Evolutionary conservation across 805 yeast genomes (phyloP), one percentile per base, ranked within the genome.

Genomic region (Suhomyces canberraensis): DNA sequence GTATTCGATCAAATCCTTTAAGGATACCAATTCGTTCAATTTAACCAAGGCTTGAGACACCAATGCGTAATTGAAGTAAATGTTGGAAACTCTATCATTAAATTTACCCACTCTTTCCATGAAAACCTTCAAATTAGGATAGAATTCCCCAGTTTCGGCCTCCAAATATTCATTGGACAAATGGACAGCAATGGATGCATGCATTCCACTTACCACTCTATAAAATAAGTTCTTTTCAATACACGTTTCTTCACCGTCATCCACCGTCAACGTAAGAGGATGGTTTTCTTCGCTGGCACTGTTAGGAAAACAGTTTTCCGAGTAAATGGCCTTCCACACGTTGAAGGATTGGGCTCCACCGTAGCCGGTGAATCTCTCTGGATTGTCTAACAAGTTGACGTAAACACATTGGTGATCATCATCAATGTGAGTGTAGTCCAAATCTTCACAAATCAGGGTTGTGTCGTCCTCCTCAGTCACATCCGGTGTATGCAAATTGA

Each of bases 331-430:
- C 27, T 78, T 71, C 99, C 99, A 93, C 31, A 93, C 87, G 55
- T 84, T 88, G 47, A 82, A 79, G 16, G 96, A 87, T 52, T 93
- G 96, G 34, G 81, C 79, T 20, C 98, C 98, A 21, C 89, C 84
- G 54, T 93, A 93, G 0, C 98, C 98, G 0, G 98, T 95, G 65
- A 86, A 93, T 52, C 98, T 72, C 61, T 93, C 99, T 1, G 96
- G 96, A 54, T 95, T 95, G 37, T 84, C 86, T 15, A 82, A 70
- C 39, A 93, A 72, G 52, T 90, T 88, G 19, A 93, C 95, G 50
- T 83, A 82, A 1, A 88, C 96, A 37, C 89, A 80, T 42, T 79
- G 75, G 49, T 78, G 78, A 47, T 74, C 77, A 31, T 75, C 72
- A 50, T 79, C 86, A 25, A 81, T 62, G 54, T 81, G 85, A 53